Percentiles rank a stretch among this genome's conserved stretches.
Conservation (phyloP, 139 green algal genomes). For the Microglena sp. region DNA sequence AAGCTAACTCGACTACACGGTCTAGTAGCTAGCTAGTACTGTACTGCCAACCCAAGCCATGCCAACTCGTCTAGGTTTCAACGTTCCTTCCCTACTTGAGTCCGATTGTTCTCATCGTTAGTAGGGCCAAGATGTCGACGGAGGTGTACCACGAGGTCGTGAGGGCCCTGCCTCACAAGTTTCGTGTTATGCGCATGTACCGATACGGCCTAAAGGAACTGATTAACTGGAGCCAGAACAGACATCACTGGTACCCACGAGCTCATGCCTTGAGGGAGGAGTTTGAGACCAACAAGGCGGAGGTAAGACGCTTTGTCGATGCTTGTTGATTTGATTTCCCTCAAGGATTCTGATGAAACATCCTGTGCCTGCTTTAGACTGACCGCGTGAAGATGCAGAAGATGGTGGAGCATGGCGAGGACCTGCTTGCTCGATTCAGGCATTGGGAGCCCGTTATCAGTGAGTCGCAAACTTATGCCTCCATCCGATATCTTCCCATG, state of each 20-base stretch:
- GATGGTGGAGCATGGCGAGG: constrained; percentile 29
- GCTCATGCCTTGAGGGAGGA: constrained; percentile 21
- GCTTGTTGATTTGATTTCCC: no score
- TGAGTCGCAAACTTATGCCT: constrained; percentile 14
- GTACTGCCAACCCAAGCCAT: no score
- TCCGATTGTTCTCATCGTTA: no score
- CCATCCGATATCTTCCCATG: no score
- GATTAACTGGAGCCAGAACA: constrained; percentile 16
- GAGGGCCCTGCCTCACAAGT: constrained; percentile 15
- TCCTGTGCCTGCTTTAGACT: constrained; percentile 21
- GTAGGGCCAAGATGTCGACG: no score
- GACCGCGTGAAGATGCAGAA: constrained; percentile 27
- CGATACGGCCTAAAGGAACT: constrained; percentile 30
- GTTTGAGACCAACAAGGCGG: constrained; percentile 24
- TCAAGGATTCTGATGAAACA: no score
- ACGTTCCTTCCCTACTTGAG: no score
- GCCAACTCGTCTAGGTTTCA: no score
- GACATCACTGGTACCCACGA: constrained; percentile 31
- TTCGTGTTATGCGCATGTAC: constrained; percentile 33
- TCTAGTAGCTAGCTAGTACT: no score
- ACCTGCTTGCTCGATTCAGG: constrained; percentile 32
- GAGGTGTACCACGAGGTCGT: constrained; percentile 19
- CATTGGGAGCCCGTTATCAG: constrained; percentile 38
- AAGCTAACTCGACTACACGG: no score
- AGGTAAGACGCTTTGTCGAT: constrained; percentile 14